Conservation (phyloP, 805 yeast genomes). For the Spathaspora girioi region DNA sequence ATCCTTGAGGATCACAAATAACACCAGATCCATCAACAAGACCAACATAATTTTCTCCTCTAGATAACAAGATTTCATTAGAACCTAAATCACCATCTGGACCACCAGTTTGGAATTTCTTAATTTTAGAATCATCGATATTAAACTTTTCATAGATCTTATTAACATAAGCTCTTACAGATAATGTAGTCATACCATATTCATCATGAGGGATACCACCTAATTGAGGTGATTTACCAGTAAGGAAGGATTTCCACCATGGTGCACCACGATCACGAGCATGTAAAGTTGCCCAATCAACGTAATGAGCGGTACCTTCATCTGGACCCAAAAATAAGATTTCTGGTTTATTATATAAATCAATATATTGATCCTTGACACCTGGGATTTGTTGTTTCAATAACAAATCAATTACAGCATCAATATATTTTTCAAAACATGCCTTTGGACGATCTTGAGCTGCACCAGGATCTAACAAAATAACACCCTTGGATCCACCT, state of each 20-base stretch:
- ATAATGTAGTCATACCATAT: constrained; percentile 95
- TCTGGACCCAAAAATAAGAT: constrained; percentile 98
- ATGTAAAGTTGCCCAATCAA: constrained; percentile 96
- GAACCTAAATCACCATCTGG: constrained; percentile 98
- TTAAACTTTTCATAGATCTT: constrained; percentile 78
- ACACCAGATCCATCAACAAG: constrained; percentile 96
- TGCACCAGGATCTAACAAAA: constrained; percentile 71
- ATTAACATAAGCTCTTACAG: constrained; percentile 88
- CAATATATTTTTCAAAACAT: constrained; percentile 90
- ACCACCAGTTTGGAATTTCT: constrained; percentile 95
- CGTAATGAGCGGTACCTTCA: constrained; percentile 94
- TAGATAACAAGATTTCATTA: constrained; percentile 85
- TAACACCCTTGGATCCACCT: constrained; percentile 98
- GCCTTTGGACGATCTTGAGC: constrained; percentile 78
- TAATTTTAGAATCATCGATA: constrained; percentile 54
- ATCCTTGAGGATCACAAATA: constrained; percentile 84
- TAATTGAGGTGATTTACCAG: constrained; percentile 86
- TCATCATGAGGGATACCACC: constrained; percentile 99
- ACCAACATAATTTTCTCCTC: constrained; percentile 80
- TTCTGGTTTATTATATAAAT: constrained; percentile 78
- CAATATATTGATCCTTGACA: constrained; percentile 78
- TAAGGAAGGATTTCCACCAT: constrained; percentile 98
- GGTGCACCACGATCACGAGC: constrained; percentile 90
- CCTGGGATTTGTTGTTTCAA: constrained; percentile 66
- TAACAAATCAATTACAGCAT: constrained; percentile 81